Evolutionary conservation across 139 green algal species (phyloP).

Genomic region (Picochlorum costavermella): DNA sequence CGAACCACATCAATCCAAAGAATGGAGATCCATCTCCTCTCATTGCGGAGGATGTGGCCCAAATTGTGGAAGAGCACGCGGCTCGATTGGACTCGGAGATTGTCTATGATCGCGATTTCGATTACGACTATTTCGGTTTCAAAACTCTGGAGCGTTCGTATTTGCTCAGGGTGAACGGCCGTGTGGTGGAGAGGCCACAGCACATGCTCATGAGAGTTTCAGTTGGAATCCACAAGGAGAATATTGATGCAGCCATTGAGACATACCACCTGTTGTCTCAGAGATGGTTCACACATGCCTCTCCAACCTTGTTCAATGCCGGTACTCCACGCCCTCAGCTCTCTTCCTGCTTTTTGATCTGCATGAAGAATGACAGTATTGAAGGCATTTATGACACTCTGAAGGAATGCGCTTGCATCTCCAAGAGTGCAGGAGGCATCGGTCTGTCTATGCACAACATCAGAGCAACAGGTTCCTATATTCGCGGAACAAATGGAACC

Average conservation of each 20-base stretch:
- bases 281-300: constrained; percentile 96
- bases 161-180: constrained; percentile 89
- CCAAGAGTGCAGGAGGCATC: constrained; percentile 93
- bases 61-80: constrained; percentile 80
- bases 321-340: constrained; percentile 91
- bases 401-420: constrained; percentile 98
- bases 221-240: constrained; percentile 86
- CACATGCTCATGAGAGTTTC: constrained; percentile 99
- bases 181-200: constrained; percentile 95
- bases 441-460: constrained; percentile 96
- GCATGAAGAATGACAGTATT: constrained; percentile 91
- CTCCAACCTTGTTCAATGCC: constrained; percentile 97
- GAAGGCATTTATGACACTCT: constrained; percentile 99
- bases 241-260: constrained; percentile 60
- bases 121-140: constrained; percentile 99
- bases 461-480: constrained; percentile 84
- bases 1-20: constrained; percentile 81
- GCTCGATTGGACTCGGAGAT: constrained; percentile 89
- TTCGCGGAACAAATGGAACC: constrained; percentile 96
- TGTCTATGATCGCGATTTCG: constrained; percentile 98
- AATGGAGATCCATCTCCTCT: constrained; percentile 77
- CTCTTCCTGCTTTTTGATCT: constrained; percentile 90
- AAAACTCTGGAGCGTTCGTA: constrained; percentile 99
- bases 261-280: constrained; percentile 91
- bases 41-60: constrained; percentile 81